Conservation (phyloP, 1,284 basidiomycete species). For the Xanthoconium separans region DNA sequence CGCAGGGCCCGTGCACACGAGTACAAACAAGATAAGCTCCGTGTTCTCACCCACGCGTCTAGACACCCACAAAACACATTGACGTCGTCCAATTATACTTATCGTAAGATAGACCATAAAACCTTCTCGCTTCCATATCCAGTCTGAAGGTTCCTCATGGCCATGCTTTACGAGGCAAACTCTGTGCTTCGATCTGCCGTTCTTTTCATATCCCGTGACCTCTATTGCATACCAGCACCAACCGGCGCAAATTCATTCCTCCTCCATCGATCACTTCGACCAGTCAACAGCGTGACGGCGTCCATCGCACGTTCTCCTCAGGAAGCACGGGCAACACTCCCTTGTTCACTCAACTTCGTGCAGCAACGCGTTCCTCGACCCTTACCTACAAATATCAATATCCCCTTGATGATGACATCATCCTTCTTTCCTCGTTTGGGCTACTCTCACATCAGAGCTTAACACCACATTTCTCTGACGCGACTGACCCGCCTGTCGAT, state of each 20-base stretch:
- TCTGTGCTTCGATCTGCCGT: neutral
- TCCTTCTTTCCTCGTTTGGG: neutral
- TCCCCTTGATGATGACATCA: slow-evolving; percentile 6
- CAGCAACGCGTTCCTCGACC: neutral
- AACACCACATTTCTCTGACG: neutral
- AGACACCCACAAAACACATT: slow-evolving; percentile 21
- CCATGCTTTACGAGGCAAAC: neutral
- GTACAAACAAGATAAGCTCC: slow-evolving; percentile 11
- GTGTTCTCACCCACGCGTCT: slow-evolving; percentile 12
- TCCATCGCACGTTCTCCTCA: neutral
- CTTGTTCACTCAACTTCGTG: neutral
- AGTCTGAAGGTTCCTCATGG: neutral
- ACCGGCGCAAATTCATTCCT: slow-evolving; percentile 5
- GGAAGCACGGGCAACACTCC: slow-evolving; percentile 8
- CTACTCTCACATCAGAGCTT: neutral
- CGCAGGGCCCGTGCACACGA: slow-evolving; percentile 24
- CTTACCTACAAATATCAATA: neutral
- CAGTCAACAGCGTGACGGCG: neutral
- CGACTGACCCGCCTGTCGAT: slow-evolving; percentile 2
- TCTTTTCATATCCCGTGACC: slow-evolving; percentile 6
- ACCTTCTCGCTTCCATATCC: neutral
- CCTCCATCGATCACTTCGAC: slow-evolving; percentile 5
- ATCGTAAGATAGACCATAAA: slow-evolving; percentile 1
- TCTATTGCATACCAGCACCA: slow-evolving; percentile 5
- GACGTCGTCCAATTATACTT: neutral